phyloP scores from a whole-genome alignment of 768 basidiomycete genomes.

The Tylopilus felleus region DNA sequence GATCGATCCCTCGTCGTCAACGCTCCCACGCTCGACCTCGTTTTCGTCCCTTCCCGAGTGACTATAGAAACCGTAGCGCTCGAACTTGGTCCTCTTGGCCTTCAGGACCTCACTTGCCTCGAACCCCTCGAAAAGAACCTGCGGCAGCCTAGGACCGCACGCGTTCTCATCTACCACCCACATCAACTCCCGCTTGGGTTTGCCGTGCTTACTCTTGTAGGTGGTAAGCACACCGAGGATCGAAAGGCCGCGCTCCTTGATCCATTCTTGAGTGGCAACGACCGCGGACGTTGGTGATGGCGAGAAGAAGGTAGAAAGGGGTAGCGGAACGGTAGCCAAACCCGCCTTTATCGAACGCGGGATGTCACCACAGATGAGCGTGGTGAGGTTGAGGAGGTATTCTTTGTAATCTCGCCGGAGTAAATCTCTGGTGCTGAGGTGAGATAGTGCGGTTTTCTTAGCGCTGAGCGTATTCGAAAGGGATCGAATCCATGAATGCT shows the following conservation, averaged over 20 bases:
- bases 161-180: constrained; percentile 54
- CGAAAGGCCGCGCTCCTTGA: constrained; percentile 59
- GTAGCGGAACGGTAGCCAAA: constrained; percentile 77
- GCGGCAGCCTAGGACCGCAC: constrained; percentile 28
- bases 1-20: constrained; percentile 23
- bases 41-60: constrained; percentile 6
- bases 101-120: constrained; percentile 52
- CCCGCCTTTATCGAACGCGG: constrained; percentile 56
- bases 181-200: constrained; percentile 64
- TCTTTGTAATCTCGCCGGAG: constrained; percentile 96
- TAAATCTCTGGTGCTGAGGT: constrained; percentile 70
- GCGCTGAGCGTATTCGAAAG: constrained; percentile 43
- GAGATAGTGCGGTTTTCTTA: constrained; percentile 67
- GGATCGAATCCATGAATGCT: constrained; percentile 42
- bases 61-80: constrained; percentile 16
- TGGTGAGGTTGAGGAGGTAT: constrained; percentile 51
- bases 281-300: constrained; percentile 21
- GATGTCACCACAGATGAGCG: constrained; percentile 19
- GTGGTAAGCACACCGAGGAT: constrained; percentile 80
- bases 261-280: constrained; percentile 47
- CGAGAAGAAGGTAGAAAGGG: constrained; percentile 45
- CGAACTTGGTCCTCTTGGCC: constrained; percentile 40
- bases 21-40: constrained; percentile 4
- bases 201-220: constrained; percentile 50
- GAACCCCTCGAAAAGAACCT: constrained; percentile 54